A percentile compares a stretch with the other conserved stretches of the same genome.
These are phyloP conservation scores for Lolium rigidum DNA, from an alignment of 176 grass and related monocot genomes.

Conservation along the genomic window DNA sequence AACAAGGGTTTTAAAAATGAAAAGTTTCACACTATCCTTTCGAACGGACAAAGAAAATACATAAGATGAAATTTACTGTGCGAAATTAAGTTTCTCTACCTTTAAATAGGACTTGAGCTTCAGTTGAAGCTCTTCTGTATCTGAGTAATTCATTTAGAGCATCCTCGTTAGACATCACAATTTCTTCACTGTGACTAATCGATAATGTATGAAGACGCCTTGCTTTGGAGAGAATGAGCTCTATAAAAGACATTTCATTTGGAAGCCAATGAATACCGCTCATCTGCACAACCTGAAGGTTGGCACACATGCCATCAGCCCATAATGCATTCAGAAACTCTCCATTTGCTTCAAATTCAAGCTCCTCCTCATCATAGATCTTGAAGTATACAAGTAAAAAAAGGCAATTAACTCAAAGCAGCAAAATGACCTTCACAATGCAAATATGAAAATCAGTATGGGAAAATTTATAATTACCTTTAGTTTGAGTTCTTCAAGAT, in stretches of 20 bases:
- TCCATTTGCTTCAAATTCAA: conserved; percentile 10
- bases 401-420: neutral
- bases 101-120: neutral
- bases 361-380: neutral
- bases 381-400: neutral
- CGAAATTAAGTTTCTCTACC: neutral
- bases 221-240: conserved; percentile 36
- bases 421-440: neutral
- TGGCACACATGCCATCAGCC: conserved; percentile 38
- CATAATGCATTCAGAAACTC: conserved; percentile 39
- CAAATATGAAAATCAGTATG: neutral
- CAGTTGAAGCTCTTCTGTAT: neutral
- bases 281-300: conserved; percentile 34
- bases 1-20: neutral
- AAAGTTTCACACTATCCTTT: too few relatives aligned
- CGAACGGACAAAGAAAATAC: neutral
- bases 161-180: neutral
- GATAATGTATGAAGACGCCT: conserved; percentile 29
- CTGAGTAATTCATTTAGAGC: neutral
- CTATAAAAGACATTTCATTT: conserved; percentile 45
- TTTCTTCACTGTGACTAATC: neutral
- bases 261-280: neutral
- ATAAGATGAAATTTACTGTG: neutral
- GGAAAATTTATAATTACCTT: neutral
- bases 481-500: conserved; percentile 35